Conservation (phyloP, 495 filamentous ascomycete genomes). For the Aspergillus haitiensis region DNA sequence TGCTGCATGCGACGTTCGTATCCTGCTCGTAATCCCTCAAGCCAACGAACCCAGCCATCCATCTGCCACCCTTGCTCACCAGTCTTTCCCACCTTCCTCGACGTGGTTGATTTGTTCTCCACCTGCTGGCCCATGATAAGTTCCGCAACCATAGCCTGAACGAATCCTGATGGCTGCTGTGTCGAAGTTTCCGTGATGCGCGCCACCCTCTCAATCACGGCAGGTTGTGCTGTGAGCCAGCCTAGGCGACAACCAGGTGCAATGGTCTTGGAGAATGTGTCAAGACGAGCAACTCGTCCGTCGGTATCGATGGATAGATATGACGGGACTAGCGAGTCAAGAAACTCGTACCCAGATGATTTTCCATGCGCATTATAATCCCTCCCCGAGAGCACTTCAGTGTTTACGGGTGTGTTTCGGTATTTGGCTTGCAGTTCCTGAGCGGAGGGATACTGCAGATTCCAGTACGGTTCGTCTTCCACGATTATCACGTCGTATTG, state of each 20-base stretch:
- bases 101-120: slow-evolving; percentile 25
- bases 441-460: slow-evolving; percentile 81
- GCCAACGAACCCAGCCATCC: slow-evolving; percentile 87
- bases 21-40: slow-evolving; percentile 72
- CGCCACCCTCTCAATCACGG: slow-evolving; percentile 68
- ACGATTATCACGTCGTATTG: slow-evolving; percentile 88
- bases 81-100: slow-evolving; percentile 26
- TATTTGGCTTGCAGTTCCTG: slow-evolving; percentile 36
- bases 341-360: slow-evolving; percentile 71
- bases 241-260: slow-evolving; percentile 74
- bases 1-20: slow-evolving; percentile 80
- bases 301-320: slow-evolving; percentile 75
- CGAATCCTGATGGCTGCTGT: slow-evolving; percentile 84
- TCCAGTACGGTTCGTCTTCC: slow-evolving; percentile 97
- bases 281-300: slow-evolving; percentile 83
- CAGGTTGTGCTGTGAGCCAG: slow-evolving; percentile 80
- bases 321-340: slow-evolving; percentile 81
- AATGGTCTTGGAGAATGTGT: slow-evolving; percentile 81
- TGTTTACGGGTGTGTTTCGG: slow-evolving; percentile 32
- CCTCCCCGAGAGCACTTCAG: slow-evolving; percentile 1
- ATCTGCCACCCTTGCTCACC: slow-evolving; percentile 67
- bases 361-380: slow-evolving; percentile 51
- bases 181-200: slow-evolving; percentile 73
- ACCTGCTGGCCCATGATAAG: slow-evolving; percentile 68
- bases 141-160: slow-evolving; percentile 76